Percentiles rank a stretch among this genome's conserved stretches.
These are phyloP conservation scores for Coemansia sp. DNA, from an alignment of 192 early-diverging fungal species.

Conservation along the genomic window DNA sequence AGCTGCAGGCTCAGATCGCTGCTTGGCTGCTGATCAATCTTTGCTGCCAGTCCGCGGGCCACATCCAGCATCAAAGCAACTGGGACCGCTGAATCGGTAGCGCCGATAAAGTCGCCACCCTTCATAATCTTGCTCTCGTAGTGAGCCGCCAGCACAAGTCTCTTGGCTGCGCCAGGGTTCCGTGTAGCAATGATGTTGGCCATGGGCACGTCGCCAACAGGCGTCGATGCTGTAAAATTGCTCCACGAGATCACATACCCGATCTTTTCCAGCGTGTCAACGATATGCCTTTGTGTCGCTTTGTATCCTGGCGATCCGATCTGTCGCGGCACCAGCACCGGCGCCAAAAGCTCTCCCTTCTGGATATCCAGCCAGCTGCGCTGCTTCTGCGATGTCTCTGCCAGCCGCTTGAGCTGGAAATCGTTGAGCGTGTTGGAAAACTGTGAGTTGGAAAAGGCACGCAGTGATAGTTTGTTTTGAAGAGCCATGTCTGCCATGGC, in stretches of 20 bases:
- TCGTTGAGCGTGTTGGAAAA: conserved; percentile 35
- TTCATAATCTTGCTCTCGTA: conserved; percentile 86
- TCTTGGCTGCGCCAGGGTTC: conserved; percentile 65
- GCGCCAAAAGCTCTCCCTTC: conserved; percentile 63
- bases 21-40: conserved; percentile 54
- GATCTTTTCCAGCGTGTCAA: conserved; percentile 61
- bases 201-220: conserved; percentile 72
- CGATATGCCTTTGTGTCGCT: conserved; percentile 71
- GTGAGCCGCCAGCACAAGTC: conserved; percentile 88
- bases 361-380: conserved; percentile 37
- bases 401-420: conserved; percentile 30
- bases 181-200: conserved; percentile 91
- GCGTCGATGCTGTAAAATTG: conserved; percentile 73
- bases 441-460: conserved; percentile 29
- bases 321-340: conserved; percentile 77
- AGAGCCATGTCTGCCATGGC: not conserved
- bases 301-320: conserved; percentile 72
- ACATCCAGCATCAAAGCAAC: conserved; percentile 89
- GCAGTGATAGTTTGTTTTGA: conserved; percentile 16
- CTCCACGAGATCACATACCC: conserved; percentile 83
- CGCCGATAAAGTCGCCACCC: conserved; percentile 74
- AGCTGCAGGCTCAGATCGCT: conserved; percentile 73
- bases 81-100: conserved; percentile 88
- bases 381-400: conserved; percentile 17
- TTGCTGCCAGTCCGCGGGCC: conserved; percentile 66